These are phyloP conservation scores for Cercophora newfieldiana DNA, from an alignment of 495 filamentous ascomycete species.

Conservation along the genomic window DNA sequence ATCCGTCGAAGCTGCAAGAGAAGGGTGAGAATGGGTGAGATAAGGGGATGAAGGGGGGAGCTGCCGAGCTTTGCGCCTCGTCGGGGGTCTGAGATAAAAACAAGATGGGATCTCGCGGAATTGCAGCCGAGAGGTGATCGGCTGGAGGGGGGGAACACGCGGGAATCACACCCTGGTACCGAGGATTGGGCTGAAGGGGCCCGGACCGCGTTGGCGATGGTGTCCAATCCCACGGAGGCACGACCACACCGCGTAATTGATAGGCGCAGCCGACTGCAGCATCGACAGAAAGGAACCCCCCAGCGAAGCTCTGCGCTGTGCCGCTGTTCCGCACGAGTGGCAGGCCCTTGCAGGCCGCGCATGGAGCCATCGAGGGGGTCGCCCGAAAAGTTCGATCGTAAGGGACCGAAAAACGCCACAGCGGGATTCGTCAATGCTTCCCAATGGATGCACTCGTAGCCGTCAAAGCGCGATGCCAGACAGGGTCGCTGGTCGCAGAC, in stretches of 20 bases:
- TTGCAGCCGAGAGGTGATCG: background rate
- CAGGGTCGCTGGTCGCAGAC: background rate
- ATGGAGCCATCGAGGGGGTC: background rate
- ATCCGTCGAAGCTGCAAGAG: background rate
- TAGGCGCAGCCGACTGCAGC: slow-evolving; percentile 5
- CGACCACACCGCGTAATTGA: slow-evolving; percentile 1
- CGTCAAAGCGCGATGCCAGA: slow-evolving; percentile 2
- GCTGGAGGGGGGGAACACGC: background rate
- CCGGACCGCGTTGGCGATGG: background rate
- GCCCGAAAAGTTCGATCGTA: background rate
- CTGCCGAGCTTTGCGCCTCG: background rate
- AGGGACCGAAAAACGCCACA: slow-evolving; percentile 1
- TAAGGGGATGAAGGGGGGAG: no score
- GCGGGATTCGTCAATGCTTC: background rate
- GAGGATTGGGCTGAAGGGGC: slow-evolving; percentile 1
- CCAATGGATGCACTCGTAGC: background rate
- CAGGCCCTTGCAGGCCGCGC: background rate
- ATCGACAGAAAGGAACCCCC: background rate
- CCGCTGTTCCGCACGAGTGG: background rate
- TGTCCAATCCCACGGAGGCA: background rate
- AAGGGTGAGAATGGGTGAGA: background rate
- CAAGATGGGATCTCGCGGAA: background rate
- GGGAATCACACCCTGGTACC: slow-evolving; percentile 11
- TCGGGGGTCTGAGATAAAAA: background rate
- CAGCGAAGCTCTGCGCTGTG: background rate